These are phyloP conservation scores for Byssochlamys sp. DNA, from an alignment of 2,329 filamentous ascomycete genomes.

Conservation along the genomic window DNA sequence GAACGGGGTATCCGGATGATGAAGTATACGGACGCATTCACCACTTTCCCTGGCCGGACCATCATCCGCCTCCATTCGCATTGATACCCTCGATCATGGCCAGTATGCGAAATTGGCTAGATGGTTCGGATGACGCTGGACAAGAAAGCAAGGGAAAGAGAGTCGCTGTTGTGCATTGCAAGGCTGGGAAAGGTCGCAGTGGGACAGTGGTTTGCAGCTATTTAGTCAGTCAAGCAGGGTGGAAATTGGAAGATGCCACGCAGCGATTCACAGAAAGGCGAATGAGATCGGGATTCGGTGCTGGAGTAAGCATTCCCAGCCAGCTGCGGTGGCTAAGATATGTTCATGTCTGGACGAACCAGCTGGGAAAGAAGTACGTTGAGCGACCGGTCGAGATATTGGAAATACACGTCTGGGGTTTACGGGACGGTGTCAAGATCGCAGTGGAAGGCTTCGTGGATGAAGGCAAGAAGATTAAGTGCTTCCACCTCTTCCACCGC, in stretches of 20 bases:
- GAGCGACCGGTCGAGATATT: slow-evolving; percentile 75
- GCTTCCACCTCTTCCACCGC: slow-evolving; percentile 68
- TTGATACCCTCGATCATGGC: slow-evolving; percentile 82
- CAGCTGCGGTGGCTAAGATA: slow-evolving; percentile 82
- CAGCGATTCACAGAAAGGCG: slow-evolving; percentile 66
- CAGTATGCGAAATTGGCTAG: slow-evolving; percentile 83
- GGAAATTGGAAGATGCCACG: slow-evolving; percentile 55
- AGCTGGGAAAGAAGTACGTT: slow-evolving; percentile 63
- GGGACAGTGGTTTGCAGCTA: slow-evolving; percentile 83
- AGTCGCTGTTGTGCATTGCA: slow-evolving; percentile 89
- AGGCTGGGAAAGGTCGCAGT: slow-evolving; percentile 88
- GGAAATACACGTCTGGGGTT: slow-evolving; percentile 82
- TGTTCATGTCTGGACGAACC: slow-evolving; percentile 73
- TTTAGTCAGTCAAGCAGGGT: slow-evolving; percentile 75
- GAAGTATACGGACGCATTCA: slow-evolving; percentile 76
- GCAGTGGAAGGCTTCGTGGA: slow-evolving; percentile 75
- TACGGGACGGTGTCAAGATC: slow-evolving; percentile 79
- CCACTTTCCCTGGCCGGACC: slow-evolving; percentile 94
- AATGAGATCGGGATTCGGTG: slow-evolving; percentile 82
- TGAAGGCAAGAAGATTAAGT: slow-evolving; percentile 77
- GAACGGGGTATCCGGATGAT: slow-evolving; percentile 85
- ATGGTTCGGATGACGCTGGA: slow-evolving; percentile 23
- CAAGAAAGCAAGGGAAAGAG: slow-evolving; percentile 36
- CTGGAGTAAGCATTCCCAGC: slow-evolving; percentile 84
- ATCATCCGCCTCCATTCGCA: slow-evolving; percentile 88